Base-by-base conservation (phyloP, 345 rosid genomes). In the Corchorus capsularis region DNA sequence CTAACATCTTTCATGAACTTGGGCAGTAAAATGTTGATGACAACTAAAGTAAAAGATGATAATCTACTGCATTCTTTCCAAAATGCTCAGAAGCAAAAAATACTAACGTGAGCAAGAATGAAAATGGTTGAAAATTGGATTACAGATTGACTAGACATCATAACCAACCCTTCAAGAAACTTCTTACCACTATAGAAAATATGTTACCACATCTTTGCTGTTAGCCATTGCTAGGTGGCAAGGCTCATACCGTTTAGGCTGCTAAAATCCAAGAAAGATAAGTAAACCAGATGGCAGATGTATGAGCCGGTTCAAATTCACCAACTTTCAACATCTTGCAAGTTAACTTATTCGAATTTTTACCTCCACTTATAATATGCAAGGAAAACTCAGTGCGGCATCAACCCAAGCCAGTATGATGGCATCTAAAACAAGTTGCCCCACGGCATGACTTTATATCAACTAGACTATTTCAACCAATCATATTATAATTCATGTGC, bases 1-100 rank as follows among this genome's bases (percentile, higher is more conserved):
- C 65, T 56, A 39, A 39, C 37, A 76, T 57, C 60, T 47, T 46
- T 69, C 49, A 47, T 49, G 65, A 50, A 20, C 27, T 22, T n/a
- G 59, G 37, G 19, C 4, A 32, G 66, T 8, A 16, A 59, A 39
- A 71, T n/a, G 34, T 2, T 11, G 34, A 37, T 11, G 49, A 17
- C 39, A 53, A 53, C 74, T 17, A 68, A 49, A 27, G 57, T 47
- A 22, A 22, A 0, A 16, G 19, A 20, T 2, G 14, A 6, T 14
- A 10, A 68, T 27, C 27, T 27, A 27, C 35, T 67, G 17, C 55
- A 3, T 6, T 7, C 16, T 68, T 27, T 47, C 56, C n/a, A 32
- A 47, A 67, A 15, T 47, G 71, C 20, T 14, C 27, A 16, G 43
- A 47, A 47, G 32, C 27, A 27, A 1, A 7, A 20, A 67, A 46